A percentile compares a stretch with the other conserved stretches of the same genome.
These are phyloP conservation scores for Hymenoscyphus scutula DNA, from an alignment of 2,329 filamentous ascomycete genomes.

Conservation along the genomic window DNA sequence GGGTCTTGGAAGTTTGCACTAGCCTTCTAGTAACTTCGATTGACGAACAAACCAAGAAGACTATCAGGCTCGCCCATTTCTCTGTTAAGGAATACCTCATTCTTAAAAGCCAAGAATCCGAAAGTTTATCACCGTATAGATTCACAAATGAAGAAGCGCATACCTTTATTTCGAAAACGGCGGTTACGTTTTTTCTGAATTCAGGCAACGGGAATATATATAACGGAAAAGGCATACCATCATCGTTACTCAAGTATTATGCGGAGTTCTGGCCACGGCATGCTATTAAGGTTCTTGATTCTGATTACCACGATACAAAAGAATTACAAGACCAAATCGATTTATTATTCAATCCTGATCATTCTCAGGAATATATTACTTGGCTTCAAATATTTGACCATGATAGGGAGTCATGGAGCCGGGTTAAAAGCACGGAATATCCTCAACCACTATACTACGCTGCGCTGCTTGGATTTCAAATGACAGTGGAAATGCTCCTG, in stretches of 20 bases:
- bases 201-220: not conserved
- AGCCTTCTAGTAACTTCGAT: slow-evolving; percentile 18
- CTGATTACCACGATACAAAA: not conserved
- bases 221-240: not conserved
- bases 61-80: slow-evolving; percentile 38
- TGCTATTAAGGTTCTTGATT: not conserved
- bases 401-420: not conserved
- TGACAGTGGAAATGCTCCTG: not conserved
- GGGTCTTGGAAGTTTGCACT: slow-evolving; percentile 1
- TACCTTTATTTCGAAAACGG: not conserved
- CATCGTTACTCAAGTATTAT: not conserved
- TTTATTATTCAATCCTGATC: not conserved
- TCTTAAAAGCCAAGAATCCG: not conserved
- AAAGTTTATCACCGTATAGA: not conserved
- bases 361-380: not conserved
- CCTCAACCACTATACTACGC: slow-evolving; percentile 2
- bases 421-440: not conserved
- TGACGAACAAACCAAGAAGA: slow-evolving; percentile 37
- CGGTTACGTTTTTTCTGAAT: not conserved
- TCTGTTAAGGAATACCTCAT: slow-evolving; percentile 35
- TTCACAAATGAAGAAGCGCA: not conserved
- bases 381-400: not conserved
- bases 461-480: not conserved
- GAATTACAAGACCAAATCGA: not conserved
- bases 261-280: not conserved